A percentile compares a stretch with the other conserved stretches of the same genome.
Evolutionary conservation across 306 rosid genomes (phyloP).

Genomic region (barrel medic (Medicago truncatula)): DNA sequence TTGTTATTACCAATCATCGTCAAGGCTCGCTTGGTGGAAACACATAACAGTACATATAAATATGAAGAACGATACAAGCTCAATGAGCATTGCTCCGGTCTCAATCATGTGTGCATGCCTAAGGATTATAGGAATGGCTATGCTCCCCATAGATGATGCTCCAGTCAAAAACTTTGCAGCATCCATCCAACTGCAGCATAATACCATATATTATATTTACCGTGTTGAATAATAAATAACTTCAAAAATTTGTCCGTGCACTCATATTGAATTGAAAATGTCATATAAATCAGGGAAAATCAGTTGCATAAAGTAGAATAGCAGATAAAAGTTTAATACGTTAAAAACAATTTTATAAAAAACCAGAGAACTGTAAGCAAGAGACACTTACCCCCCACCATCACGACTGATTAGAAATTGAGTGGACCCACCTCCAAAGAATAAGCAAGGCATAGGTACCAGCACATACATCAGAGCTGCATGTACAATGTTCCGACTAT

Average conservation of each 20-base stretch:
- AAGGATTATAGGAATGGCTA: constrained; percentile 94
- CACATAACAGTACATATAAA: constrained; percentile 89
- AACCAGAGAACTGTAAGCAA: constrained; percentile 29
- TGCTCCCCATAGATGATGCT: constrained; percentile 85
- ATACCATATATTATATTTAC: constrained; percentile 20
- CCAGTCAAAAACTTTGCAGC: constrained; percentile 98
- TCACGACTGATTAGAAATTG: constrained; percentile 80
- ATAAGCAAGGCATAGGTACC: constrained; percentile 95
- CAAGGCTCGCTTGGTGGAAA: constrained; percentile 93
- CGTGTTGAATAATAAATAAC: background rate
- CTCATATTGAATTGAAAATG: constrained; percentile 13
- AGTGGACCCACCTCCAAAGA: constrained; percentile 95
- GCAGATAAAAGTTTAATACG: constrained; percentile 12
- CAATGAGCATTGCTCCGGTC: constrained; percentile 95
- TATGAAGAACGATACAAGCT: constrained; percentile 88
- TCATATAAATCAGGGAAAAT: constrained; percentile 7
- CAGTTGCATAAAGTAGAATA: constrained; percentile 17
- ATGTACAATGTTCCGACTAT: constrained; percentile 29
- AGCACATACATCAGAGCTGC: constrained; percentile 96
- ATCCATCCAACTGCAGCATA: constrained; percentile 80
- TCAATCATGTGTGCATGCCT: constrained; percentile 91
- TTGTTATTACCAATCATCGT: constrained; percentile 82
- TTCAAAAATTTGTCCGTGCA: background rate
- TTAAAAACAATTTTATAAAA: background rate
- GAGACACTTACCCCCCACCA: constrained; percentile 56